A percentile compares a stretch with the other conserved stretches of the same genome.
Conservation (phyloP, 164 flowering plant species). For the Macadamia integrifolia region DNA sequence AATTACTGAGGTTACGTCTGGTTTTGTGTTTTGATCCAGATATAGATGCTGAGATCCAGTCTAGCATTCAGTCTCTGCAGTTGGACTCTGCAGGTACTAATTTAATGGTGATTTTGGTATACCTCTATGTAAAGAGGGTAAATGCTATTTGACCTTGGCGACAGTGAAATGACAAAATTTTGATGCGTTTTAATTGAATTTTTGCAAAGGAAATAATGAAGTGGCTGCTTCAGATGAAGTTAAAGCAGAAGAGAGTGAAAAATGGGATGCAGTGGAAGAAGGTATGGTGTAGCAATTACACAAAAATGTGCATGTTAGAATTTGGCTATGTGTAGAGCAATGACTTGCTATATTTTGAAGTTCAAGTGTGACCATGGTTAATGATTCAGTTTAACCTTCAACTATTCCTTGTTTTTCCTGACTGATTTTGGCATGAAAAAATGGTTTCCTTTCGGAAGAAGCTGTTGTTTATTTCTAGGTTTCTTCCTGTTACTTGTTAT, state of each 20-base stretch:
- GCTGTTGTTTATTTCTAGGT: neutral
- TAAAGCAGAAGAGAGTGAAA: neutral
- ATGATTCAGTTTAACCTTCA: neutral
- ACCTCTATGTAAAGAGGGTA: neutral
- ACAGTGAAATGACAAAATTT: neutral
- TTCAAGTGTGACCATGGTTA: neutral
- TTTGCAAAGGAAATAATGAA: conserved; percentile 4
- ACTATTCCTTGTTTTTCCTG: neutral
- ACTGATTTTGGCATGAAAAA: too few relatives aligned
- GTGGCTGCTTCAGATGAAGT: neutral
- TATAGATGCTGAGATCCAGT: conserved; percentile 5
- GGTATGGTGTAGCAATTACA: neutral
- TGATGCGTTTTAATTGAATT: neutral
- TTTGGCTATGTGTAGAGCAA: neutral
- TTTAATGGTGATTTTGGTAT: neutral
- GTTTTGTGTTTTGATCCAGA: neutral
- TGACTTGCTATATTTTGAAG: too few relatives aligned
- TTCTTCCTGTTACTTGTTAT: too few relatives aligned
- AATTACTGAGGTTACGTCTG: too few relatives aligned
- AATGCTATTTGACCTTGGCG: neutral
- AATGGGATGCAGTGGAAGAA: conserved; percentile 3
- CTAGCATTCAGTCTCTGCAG: conserved; percentile 3
- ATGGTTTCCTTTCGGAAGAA: neutral
- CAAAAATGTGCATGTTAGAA: neutral
- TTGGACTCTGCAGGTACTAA: conserved; percentile 2